These are phyloP conservation scores for Nectriaceae sp. DNA, from an alignment of 2,329 filamentous ascomycete species.

Conservation along the genomic window DNA sequence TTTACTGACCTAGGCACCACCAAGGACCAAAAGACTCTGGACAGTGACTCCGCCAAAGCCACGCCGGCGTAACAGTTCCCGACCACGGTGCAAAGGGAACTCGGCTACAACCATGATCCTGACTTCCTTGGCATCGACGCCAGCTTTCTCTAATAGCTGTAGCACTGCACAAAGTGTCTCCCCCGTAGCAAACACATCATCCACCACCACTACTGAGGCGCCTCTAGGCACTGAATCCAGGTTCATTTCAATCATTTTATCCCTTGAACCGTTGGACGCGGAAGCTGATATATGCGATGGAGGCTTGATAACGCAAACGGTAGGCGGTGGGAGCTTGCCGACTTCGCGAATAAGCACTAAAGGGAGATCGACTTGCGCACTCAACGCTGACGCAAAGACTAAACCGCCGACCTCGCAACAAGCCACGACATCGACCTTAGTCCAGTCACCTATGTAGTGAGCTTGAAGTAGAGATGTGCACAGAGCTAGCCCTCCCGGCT, in stretches of 20 bases:
- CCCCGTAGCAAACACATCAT: conserved; percentile 61
- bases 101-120: conserved; percentile 57
- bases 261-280: conserved; percentile 18
- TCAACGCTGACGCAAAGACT: conserved; percentile 55
- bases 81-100: conserved; percentile 56
- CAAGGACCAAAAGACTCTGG: conserved; percentile 53
- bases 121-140: conserved; percentile 43
- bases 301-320: conserved; percentile 47
- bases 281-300: conserved; percentile 56
- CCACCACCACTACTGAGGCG: conserved; percentile 52
- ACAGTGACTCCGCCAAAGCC: conserved; percentile 53
- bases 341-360: conserved; percentile 55
- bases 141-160: conserved; percentile 45
- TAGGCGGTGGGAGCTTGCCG: conserved; percentile 61
- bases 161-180: conserved; percentile 56
- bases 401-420: conserved; percentile 61
- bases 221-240: conserved; percentile 40
- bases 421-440: conserved; percentile 44
- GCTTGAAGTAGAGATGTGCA: conserved; percentile 51
- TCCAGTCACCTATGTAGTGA: conserved; percentile 50
- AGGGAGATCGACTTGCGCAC: conserved; percentile 40
- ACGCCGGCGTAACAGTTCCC: conserved; percentile 43
- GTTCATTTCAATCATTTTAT: conserved; percentile 52
- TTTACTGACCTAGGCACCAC: conserved; percentile 20
- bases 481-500: conserved; percentile 49